phyloP scores from a whole-genome alignment of 2,329 filamentous ascomycete genomes.

The Cladosporium sp. region DNA sequence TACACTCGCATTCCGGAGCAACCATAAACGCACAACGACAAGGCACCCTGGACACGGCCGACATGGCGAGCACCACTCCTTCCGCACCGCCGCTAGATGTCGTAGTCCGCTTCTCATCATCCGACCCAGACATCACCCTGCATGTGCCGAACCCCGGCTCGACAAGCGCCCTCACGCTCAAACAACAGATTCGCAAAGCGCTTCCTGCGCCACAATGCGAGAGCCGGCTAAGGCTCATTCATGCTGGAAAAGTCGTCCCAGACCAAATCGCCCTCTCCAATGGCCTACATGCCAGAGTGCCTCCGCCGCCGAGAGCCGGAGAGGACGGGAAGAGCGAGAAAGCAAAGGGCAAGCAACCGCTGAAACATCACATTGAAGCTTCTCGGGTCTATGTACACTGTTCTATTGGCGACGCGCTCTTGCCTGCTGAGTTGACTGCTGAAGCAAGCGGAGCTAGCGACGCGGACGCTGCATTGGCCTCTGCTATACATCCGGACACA shows the following conservation, averaged over 20 bases:
- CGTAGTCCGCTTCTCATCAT: slow-evolving; percentile 83
- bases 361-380: slow-evolving; percentile 36
- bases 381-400: slow-evolving; percentile 83
- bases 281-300: slow-evolving; percentile 59
- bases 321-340: slow-evolving; percentile 27
- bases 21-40: not conserved
- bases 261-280: slow-evolving; percentile 63
- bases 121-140: slow-evolving; percentile 75
- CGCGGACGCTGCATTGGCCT: slow-evolving; percentile 33
- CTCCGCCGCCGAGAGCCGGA: slow-evolving; percentile 40
- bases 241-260: slow-evolving; percentile 77
- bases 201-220: slow-evolving; percentile 57
- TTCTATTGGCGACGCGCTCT: slow-evolving; percentile 72
- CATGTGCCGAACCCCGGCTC: slow-evolving; percentile 62
- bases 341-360: slow-evolving; percentile 62
- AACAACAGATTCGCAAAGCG: slow-evolving; percentile 70
- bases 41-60: not conserved
- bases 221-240: slow-evolving; percentile 78
- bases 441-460: slow-evolving; percentile 49
- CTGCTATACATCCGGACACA: not conserved
- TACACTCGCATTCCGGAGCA: not conserved
- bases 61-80: slow-evolving; percentile 1
- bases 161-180: slow-evolving; percentile 71
- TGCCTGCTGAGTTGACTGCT: slow-evolving; percentile 59
- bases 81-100: slow-evolving; percentile 50